phyloP scores from a whole-genome alignment of 116 monocot genomes.

The Zostera marina region DNA sequence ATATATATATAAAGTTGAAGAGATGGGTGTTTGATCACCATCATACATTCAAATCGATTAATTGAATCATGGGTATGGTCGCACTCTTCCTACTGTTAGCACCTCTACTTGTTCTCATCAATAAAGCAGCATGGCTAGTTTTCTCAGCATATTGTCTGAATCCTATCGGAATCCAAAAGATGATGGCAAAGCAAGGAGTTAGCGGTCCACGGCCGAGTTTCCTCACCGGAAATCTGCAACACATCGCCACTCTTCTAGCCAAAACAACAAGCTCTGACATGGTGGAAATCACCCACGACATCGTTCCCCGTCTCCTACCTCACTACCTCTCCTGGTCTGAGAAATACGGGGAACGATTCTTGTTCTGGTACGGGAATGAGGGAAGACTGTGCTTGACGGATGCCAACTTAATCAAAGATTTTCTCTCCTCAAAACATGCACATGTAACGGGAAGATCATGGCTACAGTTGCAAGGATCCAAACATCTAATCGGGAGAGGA shows the following conservation, averaged over 20 bases:
- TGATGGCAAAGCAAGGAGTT: constrained; percentile 65
- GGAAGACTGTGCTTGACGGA: constrained; percentile 80
- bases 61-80: too few species aligned
- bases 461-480: constrained; percentile 68
- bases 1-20: too few species aligned
- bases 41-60: too few species aligned
- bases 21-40: too few species aligned
- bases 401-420: constrained; percentile 64
- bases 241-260: constrained; percentile 35
- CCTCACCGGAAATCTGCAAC: constrained; percentile 57
- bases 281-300: constrained; percentile 38
- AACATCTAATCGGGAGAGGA: constrained; percentile 74
- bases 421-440: constrained; percentile 55
- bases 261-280: constrained; percentile 52
- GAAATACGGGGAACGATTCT: constrained; percentile 60
- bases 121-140: constrained; percentile 35
- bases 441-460: constrained; percentile 67
- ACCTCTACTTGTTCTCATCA: background rate
- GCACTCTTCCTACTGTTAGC: too few species aligned
- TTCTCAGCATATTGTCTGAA: constrained; percentile 46
- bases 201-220: constrained; percentile 43
- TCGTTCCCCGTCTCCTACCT: constrained; percentile 72
- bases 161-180: constrained; percentile 35
- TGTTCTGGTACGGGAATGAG: constrained; percentile 86
- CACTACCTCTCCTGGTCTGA: constrained; percentile 78